Base-by-base conservation (phyloP, 768 basidiomycete species). In the Cantharellus cinnabarinus region DNA sequence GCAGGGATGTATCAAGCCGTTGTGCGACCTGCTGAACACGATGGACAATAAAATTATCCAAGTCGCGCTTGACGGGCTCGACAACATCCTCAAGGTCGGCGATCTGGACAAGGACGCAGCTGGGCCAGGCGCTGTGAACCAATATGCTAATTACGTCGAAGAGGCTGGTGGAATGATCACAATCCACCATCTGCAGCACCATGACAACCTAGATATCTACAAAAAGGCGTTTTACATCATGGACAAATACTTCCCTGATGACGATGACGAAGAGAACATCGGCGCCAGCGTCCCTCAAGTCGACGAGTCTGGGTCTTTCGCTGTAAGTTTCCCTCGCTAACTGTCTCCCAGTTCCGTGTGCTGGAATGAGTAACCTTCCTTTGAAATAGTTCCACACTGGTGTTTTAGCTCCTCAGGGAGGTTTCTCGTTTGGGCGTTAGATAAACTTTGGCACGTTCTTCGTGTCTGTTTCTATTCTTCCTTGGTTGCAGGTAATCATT, bases 11-110 rank as follows among this genome's bases (percentile, higher is more conserved):
- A 97, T 99, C 74, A 97, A 97, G 72, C 95, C 95, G 14, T 76
- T 99, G 38, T 99, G 95, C 69, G 95, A 99, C 67, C 75, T 99
- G 57, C 77, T 99, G 60, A 84, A 81, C 37, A 94, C 91, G 79
- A 93, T 97, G 90, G 95, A 99, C 73, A 98, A 98, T 79, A 99
- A 99, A 76, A 95, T 98, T 65, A 99, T 99, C 65, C 86, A 90
- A 71, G 94, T 98, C 44, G 94, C 94, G 20, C 80, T 99, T 52
- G 95, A 99, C 68, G 95, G 95, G 58, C 77, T 99, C 55, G 95
- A 99, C 72, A 99, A 99, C 71, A 90, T 98, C 66, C 75, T 99
- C 64, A 97, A 95, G 73, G 85, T 99, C 63, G 94, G 95, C 50
- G 94, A 99, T 73, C 80, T 83, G 67, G 95, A 99, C 72, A 97